Evolutionary conservation across 2,329 filamentous ascomycete genomes (phyloP), one percentile per base, ranked within the genome.

Genomic region (Colletotrichum viniferum): DNA sequence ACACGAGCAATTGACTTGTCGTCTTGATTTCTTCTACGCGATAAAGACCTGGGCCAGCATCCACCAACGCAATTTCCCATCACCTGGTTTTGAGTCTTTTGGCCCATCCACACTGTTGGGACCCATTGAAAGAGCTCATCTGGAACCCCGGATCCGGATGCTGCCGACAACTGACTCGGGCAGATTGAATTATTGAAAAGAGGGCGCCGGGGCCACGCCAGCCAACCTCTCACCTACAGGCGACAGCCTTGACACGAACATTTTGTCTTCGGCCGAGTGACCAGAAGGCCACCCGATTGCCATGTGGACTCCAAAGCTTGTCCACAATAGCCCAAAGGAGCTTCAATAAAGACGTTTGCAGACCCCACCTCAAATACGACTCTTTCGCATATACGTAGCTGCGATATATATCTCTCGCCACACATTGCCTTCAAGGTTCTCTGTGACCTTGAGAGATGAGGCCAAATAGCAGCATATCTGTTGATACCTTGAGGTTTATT

Each of bases 161-260:
- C 63, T 48, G 14, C 73, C 63, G 69, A 32, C 26, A 4, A 36
- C 26, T 75, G 73, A 75, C 73, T 76, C 73, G 69, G 48, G 64
- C 34, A 76, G n/a, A 67, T 74, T 48, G 62, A 28, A 72, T n/a
- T 69, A 69, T 73, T 75, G 69, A 32, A 34, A 9, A 43, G 10
- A 7, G 10, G 55, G 4, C 68, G 68, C 72, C 61, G 61, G 62
- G 68, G 38, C 61, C 68, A 71, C 43, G 43, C 13, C 28, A n/a
- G 36, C 28, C 68, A 66, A 71, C 32, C 21, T 26, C 21, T 58
- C 14, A 24, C 34, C 43, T 14, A 28, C 24, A 60, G 36, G 55
- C 67, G 24, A 62, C 34, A 48, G 43, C 43, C 43, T 52, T 21
- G 43, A 52, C 43, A 52, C 43, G 43, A 52, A 52, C 4, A 52